Evolutionary conservation across 1,139 yeast genomes (phyloP), one percentile per base, ranked within the genome.

Genomic region (Meyerozyma carpophila): DNA sequence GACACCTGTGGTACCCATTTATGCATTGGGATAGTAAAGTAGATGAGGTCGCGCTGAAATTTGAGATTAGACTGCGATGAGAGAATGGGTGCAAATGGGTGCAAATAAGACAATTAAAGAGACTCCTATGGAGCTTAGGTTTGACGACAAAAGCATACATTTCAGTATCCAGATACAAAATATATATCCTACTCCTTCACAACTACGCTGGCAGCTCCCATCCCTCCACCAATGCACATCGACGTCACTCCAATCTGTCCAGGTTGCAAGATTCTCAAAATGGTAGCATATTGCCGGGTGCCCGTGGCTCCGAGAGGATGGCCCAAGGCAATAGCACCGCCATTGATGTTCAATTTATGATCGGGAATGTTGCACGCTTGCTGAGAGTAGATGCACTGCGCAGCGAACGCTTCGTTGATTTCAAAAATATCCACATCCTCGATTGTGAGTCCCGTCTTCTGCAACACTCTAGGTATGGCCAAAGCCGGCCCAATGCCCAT

Each of bases 181-280:
- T 34, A 20, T 25, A 34, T 21, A 20, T 18, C 14, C n/a, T 20
- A 83, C 68, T 88, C 97, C 60, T 75, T 83, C 44, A 89, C 75
- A 57, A 90, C 75, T 44, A 90, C 71, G 26, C 94, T 85, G 44
- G 98, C 98, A 43, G 97, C 97, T 56, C 98, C 98, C 95, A 90
- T 91, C 59, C 98, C 98, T 38, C 96, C 89, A 61, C 98, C 98
- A 55, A 91, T 84, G 73, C 98, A 91, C 98, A 91, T 91, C 51
- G 95, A 85, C 26, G 95, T 87, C 47, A 91, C 82, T 55, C 97
- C 97, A 51, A 89, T 70, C 70, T 89, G 82, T 58, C 94, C 95
- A 40, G 77, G 68, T 65, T 84, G 71, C 59, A 91, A 76, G 67
- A 89, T 91, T 59, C 93, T 77, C 59, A 91, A 66, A 49, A 91